Evolutionary conservation across 495 filamentous ascomycete species (phyloP).

Genomic region (Corynascus novoguineensis): DNA sequence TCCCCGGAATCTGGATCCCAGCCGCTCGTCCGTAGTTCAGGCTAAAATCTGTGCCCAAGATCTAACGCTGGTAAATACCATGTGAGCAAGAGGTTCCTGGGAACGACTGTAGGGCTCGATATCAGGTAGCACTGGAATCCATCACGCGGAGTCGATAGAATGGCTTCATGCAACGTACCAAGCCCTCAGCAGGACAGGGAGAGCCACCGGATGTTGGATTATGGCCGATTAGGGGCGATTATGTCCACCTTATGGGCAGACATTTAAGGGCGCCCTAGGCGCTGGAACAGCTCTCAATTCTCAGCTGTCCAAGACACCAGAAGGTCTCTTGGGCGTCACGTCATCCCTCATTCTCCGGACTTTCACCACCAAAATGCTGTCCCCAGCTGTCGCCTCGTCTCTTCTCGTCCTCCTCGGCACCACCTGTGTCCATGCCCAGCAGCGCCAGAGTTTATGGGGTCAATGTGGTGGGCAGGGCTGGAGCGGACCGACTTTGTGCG

Average conservation of each 20-base stretch:
- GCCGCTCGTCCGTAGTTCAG: conserved; percentile 11
- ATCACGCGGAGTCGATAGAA: neutral
- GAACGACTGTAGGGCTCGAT: neutral
- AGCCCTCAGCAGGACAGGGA: no score
- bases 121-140: neutral
- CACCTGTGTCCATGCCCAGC: conserved; percentile 14
- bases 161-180: neutral
- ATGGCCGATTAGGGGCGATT: no score
- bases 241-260: no score
- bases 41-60: conserved; percentile 2
- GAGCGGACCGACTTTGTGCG: conserved; percentile 39
- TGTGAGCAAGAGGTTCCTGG: neutral
- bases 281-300: neutral
- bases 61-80: neutral
- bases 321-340: neutral
- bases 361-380: conserved; percentile 12
- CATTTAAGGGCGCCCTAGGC: no score
- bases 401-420: conserved; percentile 22
- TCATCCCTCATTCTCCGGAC: neutral
- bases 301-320: neutral
- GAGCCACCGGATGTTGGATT: no score
- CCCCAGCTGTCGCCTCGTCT: conserved; percentile 14
- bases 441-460: conserved; percentile 24
- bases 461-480: conserved; percentile 46
- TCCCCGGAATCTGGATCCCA: neutral